These are phyloP conservation scores for Coprinopsis cinerea DNA, from an alignment of 768 basidiomycete genomes.

Conservation along the genomic window DNA sequence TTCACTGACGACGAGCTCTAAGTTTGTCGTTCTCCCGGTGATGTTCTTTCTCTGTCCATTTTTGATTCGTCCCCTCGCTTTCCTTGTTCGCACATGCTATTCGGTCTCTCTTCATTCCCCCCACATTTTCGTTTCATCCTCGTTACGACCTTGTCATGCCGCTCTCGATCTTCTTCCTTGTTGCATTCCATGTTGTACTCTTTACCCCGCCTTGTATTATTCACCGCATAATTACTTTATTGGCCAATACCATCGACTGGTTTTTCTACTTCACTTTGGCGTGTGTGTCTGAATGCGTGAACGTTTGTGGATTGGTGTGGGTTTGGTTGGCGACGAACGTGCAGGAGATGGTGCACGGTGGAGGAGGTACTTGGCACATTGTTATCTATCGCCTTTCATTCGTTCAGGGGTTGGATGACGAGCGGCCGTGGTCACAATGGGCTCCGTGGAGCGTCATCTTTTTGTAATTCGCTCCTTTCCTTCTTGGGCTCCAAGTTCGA, in stretches of 20 bases:
- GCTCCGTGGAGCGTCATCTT: too few species aligned
- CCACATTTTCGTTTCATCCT: neutral
- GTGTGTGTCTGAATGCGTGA: too few species aligned
- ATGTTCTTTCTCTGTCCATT: conserved; percentile 7
- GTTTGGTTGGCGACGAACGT: too few species aligned
- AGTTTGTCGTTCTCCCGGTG: conserved; percentile 15
- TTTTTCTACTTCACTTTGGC: neutral
- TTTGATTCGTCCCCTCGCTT: conserved; percentile 6
- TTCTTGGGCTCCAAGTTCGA: too few species aligned
- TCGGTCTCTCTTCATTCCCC: neutral
- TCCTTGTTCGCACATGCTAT: conserved; percentile 6
- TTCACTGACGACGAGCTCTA: conserved; percentile 57
- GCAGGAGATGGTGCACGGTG: too few species aligned
- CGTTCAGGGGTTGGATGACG: too few species aligned
- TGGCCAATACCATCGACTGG: neutral
- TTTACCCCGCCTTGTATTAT: neutral
- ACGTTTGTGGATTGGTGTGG: too few species aligned
- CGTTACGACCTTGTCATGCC: neutral
- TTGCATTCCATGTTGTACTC: neutral
- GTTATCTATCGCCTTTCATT: too few species aligned
- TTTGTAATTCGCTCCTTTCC: too few species aligned
- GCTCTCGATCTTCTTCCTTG: neutral
- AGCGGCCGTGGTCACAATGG: too few species aligned
- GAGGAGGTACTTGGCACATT: too few species aligned
- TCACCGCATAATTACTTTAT: conserved; percentile 1